A percentile compares a stretch with the other conserved stretches of the same genome.
Conservation (phyloP, 306 rosid species). For the Betula pendula region DNA sequence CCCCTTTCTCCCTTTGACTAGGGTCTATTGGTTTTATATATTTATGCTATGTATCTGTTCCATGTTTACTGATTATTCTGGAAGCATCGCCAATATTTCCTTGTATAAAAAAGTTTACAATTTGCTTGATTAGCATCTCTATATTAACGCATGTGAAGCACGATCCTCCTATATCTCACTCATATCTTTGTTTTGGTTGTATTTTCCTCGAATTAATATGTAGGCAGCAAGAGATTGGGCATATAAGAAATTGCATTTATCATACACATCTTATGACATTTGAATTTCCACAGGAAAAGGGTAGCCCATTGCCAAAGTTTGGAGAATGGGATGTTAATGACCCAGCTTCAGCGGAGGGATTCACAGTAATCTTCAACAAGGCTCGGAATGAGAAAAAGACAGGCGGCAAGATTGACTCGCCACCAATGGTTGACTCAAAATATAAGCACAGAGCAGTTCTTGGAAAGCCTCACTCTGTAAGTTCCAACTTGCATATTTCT, state of each 20-base stretch:
- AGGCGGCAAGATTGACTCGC: slow-evolving; percentile 50
- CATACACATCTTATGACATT: slow-evolving; percentile 1
- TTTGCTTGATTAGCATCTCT: not conserved
- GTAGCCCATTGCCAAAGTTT: slow-evolving; percentile 68
- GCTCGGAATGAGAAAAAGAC: slow-evolving; percentile 69
- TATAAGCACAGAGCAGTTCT: slow-evolving; percentile 53
- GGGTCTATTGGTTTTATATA: not conserved
- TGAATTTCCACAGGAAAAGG: slow-evolving; percentile 46
- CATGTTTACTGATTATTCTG: not conserved
- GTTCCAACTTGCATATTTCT: slow-evolving; percentile 14
- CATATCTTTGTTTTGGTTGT: not conserved
- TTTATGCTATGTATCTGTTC: not conserved
- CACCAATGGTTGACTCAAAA: slow-evolving; percentile 45
- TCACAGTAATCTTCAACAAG: slow-evolving; percentile 76
- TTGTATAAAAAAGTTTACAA: not conserved
- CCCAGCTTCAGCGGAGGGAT: slow-evolving; percentile 78
- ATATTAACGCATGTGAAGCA: not conserved
- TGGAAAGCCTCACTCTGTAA: slow-evolving; percentile 63
- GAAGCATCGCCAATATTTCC: not conserved
- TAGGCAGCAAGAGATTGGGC: not conserved
- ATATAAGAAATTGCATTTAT: slow-evolving; percentile 5
- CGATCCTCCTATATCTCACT: not conserved
- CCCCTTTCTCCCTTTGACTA: not conserved
- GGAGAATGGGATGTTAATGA: slow-evolving; percentile 91
- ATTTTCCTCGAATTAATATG: not conserved